A percentile compares a stretch with the other conserved stretches of the same genome.
Evolutionary conservation across 768 basidiomycete genomes (phyloP).

Genomic region (Kwoniella sp.): DNA sequence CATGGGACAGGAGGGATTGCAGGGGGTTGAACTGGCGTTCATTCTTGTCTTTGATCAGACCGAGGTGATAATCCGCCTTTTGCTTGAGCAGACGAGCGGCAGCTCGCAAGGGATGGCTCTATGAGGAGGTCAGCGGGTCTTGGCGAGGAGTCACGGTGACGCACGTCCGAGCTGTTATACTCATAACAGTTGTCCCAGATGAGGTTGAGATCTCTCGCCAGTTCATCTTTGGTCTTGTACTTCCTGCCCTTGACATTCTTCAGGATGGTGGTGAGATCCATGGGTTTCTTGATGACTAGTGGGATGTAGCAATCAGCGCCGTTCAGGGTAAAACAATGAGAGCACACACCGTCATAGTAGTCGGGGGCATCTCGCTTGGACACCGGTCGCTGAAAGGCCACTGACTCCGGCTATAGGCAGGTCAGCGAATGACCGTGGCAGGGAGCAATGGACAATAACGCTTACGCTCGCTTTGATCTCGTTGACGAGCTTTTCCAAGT

Average conservation of each 20-base stretch:
- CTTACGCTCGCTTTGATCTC: constrained; percentile 69
- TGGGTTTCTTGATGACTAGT: constrained; percentile 83
- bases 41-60: constrained; percentile 81
- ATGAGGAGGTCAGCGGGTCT: constrained; percentile 5
- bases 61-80: constrained; percentile 80
- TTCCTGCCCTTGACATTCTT: constrained; percentile 87
- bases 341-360: constrained; percentile 76
- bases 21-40: constrained; percentile 51
- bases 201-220: constrained; percentile 87
- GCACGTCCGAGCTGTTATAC: constrained; percentile 85
- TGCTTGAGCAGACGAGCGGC: constrained; percentile 73
- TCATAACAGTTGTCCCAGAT: constrained; percentile 94
- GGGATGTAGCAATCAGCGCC: constrained; percentile 3
- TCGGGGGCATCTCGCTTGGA: constrained; percentile 84
- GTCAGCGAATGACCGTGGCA: constrained; percentile 44
- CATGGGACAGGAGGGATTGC: constrained; percentile 10
- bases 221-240: constrained; percentile 91
- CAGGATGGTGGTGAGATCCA: constrained; percentile 90
- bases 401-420: constrained; percentile 67
- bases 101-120: constrained; percentile 84
- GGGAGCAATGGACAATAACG: constrained; percentile 49
- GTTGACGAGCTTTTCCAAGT: constrained; percentile 76
- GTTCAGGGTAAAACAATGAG: not conserved
- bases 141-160: constrained; percentile 44
- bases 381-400: constrained; percentile 90